These are phyloP conservation scores for Acer yangbiense DNA, from an alignment of 345 rosid genomes.

Conservation along the genomic window DNA sequence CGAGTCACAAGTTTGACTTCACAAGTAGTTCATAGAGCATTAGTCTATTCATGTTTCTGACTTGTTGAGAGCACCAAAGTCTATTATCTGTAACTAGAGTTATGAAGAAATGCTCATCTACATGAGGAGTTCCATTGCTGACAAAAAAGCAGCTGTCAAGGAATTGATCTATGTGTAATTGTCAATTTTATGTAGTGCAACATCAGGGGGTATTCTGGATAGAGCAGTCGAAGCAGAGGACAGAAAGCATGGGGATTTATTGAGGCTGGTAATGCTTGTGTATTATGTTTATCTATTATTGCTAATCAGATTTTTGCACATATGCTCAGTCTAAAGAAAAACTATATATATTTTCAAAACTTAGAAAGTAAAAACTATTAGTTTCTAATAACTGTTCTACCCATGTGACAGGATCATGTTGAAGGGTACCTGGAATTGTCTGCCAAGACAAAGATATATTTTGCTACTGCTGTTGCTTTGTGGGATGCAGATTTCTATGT, in stretches of 20 bases:
- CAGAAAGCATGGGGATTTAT: slow-evolving; percentile 84
- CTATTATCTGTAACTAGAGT: background rate
- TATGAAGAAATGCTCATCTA: background rate
- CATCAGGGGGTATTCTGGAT: slow-evolving; percentile 90
- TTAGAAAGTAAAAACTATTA: background rate
- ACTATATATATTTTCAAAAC: background rate
- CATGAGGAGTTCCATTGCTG: background rate
- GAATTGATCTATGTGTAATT: too few relatives aligned
- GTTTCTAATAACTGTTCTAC: slow-evolving; percentile 8
- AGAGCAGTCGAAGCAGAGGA: slow-evolving; percentile 92
- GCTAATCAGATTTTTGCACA: slow-evolving; percentile 5
- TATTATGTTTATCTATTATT: background rate
- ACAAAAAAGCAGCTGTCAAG: background rate
- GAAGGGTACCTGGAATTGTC: slow-evolving; percentile 98
- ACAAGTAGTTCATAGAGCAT: background rate
- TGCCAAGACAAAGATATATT: slow-evolving; percentile 92
- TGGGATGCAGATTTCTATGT: slow-evolving; percentile 99
- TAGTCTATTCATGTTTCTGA: background rate
- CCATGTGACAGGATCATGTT: slow-evolving; percentile 74
- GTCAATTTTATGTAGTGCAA: slow-evolving; percentile 62
- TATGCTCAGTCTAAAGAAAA: background rate
- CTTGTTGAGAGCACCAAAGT: background rate
- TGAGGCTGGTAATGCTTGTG: slow-evolving; percentile 65
- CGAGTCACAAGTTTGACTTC: background rate
- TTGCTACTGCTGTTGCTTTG: slow-evolving; percentile 77